Conservation (phyloP, 2,329 filamentous ascomycete species). For the Fusarium marasasianum region DNA sequence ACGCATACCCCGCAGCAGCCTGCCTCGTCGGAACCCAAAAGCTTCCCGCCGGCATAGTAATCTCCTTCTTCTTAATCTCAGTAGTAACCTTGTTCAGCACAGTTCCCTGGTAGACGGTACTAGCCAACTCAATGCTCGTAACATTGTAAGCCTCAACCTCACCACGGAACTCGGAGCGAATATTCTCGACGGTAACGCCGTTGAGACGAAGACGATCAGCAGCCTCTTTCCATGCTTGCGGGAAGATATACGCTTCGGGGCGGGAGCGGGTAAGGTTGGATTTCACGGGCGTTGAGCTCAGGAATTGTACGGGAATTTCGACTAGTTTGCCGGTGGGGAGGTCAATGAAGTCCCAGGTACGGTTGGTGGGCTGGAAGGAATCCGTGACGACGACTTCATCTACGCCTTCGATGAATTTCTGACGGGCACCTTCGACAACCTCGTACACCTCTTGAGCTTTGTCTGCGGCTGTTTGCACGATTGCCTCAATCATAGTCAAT, state of each 20-base stretch:
- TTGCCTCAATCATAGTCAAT: constrained; percentile 37
- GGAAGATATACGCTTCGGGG: constrained; percentile 44
- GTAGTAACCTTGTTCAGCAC: constrained; percentile 38
- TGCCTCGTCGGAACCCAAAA: constrained; percentile 42
- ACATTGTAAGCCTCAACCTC: constrained; percentile 39
- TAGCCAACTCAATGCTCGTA: constrained; percentile 19
- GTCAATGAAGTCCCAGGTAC: constrained; percentile 43
- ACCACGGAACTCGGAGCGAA: constrained; percentile 33
- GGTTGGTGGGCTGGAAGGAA: constrained; percentile 26
- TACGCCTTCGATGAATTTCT: constrained; percentile 35
- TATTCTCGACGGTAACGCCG: constrained; percentile 36
- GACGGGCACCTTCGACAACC: constrained; percentile 34
- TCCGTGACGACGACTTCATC: constrained; percentile 43
- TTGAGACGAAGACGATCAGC: constrained; percentile 38
- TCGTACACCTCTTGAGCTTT: constrained; percentile 29
- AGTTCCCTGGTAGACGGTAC: constrained; percentile 37
- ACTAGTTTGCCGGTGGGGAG: constrained; percentile 37
- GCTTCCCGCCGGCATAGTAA: constrained; percentile 39
- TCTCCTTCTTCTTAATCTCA: constrained; percentile 17
- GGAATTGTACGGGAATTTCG: constrained; percentile 36
- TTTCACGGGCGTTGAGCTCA: constrained; percentile 37
- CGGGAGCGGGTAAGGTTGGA: constrained; percentile 41
- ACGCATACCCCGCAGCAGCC: constrained; percentile 41
- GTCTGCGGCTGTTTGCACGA: constrained; percentile 42
- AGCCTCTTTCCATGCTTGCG: constrained; percentile 36